Evolutionary conservation across 352 stramenopile species (phyloP).

Genomic region (Pythium dissimile): DNA sequence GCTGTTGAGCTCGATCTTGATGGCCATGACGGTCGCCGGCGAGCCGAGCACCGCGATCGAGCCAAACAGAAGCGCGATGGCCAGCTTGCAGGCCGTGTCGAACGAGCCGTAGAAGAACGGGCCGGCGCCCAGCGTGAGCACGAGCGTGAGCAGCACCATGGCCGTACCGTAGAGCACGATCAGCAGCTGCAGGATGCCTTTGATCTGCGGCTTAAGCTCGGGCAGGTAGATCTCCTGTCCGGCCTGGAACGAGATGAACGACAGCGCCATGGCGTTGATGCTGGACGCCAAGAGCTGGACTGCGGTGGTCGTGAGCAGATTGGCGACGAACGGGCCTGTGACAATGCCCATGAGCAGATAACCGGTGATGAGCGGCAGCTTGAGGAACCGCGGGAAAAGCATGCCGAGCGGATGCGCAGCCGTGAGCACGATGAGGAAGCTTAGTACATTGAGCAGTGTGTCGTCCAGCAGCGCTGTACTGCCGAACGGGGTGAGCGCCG

Average conservation of each 20-base stretch:
- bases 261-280: conserved; percentile 60
- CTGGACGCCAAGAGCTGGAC: conserved; percentile 45
- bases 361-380: conserved; percentile 58
- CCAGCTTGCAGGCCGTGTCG: conserved; percentile 43
- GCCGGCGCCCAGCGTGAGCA: conserved; percentile 35
- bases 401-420: conserved; percentile 54
- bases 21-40: conserved; percentile 66
- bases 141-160: conserved; percentile 48
- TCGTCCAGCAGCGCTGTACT: conserved; percentile 33
- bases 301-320: conserved; percentile 34
- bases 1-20: conserved; percentile 77
- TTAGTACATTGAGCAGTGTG: conserved; percentile 42
- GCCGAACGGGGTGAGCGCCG: conserved; percentile 35
- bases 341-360: conserved; percentile 61
- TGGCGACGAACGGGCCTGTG: conserved; percentile 49
- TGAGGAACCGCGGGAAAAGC: conserved; percentile 55
- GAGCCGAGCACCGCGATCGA: conserved; percentile 70
- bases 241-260: conserved; percentile 75
- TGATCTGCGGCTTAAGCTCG: conserved; percentile 58
- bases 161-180: conserved; percentile 44
- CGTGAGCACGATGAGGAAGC: conserved; percentile 54
- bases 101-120: conserved; percentile 66
- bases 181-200: conserved; percentile 51
- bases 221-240: conserved; percentile 72
- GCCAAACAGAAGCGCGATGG: conserved; percentile 67